Percentiles rank a stretch among this genome's conserved stretches.
Conservation (phyloP, 139 green algal species). For the Tetradesmus obliquus region DNA sequence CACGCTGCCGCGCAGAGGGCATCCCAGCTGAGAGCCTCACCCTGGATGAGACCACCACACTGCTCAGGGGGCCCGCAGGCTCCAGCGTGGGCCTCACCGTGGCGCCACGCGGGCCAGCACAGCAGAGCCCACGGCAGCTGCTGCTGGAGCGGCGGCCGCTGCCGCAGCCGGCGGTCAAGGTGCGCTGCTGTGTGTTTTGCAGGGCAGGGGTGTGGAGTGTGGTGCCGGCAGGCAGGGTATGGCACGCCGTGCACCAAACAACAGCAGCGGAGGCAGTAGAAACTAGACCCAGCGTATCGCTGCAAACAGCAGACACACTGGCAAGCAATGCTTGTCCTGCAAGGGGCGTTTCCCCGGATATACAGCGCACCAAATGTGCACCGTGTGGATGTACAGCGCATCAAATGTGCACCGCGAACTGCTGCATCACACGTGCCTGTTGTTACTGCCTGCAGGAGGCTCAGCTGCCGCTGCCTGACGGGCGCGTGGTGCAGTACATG, state of each 20-base stretch:
- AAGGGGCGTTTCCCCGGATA: neutral
- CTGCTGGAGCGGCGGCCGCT: conserved; percentile 49
- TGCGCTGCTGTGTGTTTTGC: neutral
- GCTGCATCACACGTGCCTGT: neutral
- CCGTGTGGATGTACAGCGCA: neutral
- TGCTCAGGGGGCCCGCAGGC: conserved; percentile 62
- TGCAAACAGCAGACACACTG: too few species aligned
- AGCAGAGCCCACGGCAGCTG: conserved; percentile 7
- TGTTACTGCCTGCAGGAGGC: conserved; percentile 9
- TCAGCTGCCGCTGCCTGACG: conserved; percentile 35
- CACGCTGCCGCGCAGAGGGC: conserved; percentile 42
- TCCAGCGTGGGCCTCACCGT: conserved; percentile 55
- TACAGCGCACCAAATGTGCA: neutral
- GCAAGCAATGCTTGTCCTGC: neutral
- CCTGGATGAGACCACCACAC: conserved; percentile 44
- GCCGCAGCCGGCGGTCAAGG: conserved; percentile 54
- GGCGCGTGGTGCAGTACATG: conserved; percentile 58
- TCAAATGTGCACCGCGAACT: neutral
- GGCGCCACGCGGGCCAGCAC: neutral
- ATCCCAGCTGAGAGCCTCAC: conserved; percentile 52
- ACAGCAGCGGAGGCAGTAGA: too few species aligned
- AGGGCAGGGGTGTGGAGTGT: neutral
- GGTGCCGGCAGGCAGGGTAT: neutral
- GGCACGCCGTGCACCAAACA: neutral
- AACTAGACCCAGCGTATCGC: too few species aligned